Evolutionary conservation across 352 stramenopile genomes (phyloP).

Genomic region (Phytophthora cryptogea): DNA sequence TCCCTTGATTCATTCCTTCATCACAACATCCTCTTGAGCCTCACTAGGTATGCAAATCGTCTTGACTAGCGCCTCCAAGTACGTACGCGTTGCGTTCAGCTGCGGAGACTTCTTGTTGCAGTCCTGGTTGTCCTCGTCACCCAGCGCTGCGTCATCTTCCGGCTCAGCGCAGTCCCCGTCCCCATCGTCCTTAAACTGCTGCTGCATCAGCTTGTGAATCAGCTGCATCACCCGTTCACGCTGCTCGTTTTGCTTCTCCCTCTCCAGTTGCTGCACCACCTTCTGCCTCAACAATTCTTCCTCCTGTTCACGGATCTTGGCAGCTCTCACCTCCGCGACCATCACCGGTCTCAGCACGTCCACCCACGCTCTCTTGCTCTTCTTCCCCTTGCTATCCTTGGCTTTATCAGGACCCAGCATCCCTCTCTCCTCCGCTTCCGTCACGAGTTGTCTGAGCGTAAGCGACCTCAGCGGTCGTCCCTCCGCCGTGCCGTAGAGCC

Average conservation of each 20-base stretch:
- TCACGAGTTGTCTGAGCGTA: constrained; percentile 65
- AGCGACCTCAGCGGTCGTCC: constrained; percentile 59
- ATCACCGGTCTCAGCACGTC: constrained; percentile 44
- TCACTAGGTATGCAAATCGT: constrained; percentile 29
- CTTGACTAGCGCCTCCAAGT: constrained; percentile 29
- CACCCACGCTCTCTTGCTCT: constrained; percentile 66
- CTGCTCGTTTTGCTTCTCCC: constrained; percentile 41
- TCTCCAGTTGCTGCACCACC: constrained; percentile 39
- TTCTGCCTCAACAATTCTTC: constrained; percentile 47
- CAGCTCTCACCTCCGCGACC: constrained; percentile 23
- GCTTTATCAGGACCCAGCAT: constrained; percentile 29
- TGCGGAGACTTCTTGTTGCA: constrained; percentile 1
- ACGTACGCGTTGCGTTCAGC: constrained; percentile 11
- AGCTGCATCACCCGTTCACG: constrained; percentile 27
- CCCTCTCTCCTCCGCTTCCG: constrained; percentile 52
- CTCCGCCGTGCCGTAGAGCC: constrained; percentile 46
- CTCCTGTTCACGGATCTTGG: constrained; percentile 42
- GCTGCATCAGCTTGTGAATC: constrained; percentile 26
- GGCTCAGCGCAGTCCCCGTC: constrained; percentile 17
- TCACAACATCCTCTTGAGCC: constrained; percentile 18
- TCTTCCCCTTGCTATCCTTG: constrained; percentile 53
- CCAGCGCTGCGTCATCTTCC: constrained; percentile 19
- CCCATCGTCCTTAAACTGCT: not conserved
- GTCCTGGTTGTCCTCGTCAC: constrained; percentile 6
- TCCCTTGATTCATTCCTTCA: constrained; percentile 29